Percentiles rank a stretch among this genome's conserved stretches.
Evolutionary conservation across 257 asterid genomes (phyloP).

Genomic region (Solanum gandarillasii): DNA sequence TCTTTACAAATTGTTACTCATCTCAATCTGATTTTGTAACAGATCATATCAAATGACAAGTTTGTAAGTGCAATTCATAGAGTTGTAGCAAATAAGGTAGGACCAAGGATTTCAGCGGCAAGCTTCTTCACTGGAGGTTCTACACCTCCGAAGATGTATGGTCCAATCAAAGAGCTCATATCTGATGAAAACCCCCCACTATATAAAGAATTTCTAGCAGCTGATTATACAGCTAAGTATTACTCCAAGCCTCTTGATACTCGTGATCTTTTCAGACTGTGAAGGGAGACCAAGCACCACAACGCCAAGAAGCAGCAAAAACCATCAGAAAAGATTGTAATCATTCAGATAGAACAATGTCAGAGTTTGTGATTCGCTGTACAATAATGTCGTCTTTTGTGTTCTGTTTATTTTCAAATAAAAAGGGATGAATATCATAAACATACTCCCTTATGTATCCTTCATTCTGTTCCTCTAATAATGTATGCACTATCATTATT

Average conservation of each 20-base stretch:
- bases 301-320: not conserved
- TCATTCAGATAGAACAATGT: not conserved
- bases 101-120: constrained; percentile 67
- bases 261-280: constrained; percentile 32
- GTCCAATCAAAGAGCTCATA: constrained; percentile 43
- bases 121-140: constrained; percentile 36
- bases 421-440: not conserved
- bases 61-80: constrained; percentile 53
- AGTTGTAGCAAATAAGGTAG: constrained; percentile 40
- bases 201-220: constrained; percentile 43
- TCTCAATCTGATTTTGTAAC: not conserved
- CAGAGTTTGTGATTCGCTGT: not conserved
- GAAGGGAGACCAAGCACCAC: not conserved
- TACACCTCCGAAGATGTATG: constrained; percentile 20
- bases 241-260: constrained; percentile 25
- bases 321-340: not conserved
- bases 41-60: constrained; percentile 57
- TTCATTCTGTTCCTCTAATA: constrained; percentile 7
- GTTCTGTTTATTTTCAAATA: not conserved
- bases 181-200: constrained; percentile 21
- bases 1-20: not conserved
- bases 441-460: not conserved
- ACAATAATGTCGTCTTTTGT: not conserved
- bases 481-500: not conserved
- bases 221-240: constrained; percentile 27